phyloP scores from a whole-genome alignment of 371 early-diverging fungal species.

The Mortierella sp. region DNA sequence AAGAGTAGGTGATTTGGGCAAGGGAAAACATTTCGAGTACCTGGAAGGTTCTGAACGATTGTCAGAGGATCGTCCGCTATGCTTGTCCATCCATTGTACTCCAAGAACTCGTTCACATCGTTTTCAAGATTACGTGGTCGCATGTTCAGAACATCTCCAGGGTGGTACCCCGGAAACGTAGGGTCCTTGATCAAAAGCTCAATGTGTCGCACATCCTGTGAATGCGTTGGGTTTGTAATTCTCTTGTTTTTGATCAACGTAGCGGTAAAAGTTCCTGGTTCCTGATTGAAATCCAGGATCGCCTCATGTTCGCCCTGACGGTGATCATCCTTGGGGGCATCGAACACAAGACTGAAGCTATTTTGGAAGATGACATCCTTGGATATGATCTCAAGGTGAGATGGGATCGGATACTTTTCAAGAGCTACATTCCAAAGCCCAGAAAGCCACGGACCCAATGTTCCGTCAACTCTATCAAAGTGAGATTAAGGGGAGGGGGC shows the following conservation, averaged over 20 bases:
- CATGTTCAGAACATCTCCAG: slow-evolving; percentile 88
- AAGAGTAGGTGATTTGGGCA: too few species aligned
- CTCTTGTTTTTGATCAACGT: slow-evolving; percentile 65
- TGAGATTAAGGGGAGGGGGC: background rate
- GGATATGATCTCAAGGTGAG: slow-evolving; percentile 61
- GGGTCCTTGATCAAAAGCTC: slow-evolving; percentile 44
- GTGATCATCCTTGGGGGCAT: slow-evolving; percentile 25
- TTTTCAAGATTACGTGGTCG: slow-evolving; percentile 75
- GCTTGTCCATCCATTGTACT: slow-evolving; percentile 75
- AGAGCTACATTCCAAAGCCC: slow-evolving; percentile 76
- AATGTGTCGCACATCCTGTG: slow-evolving; percentile 91
- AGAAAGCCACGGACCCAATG: slow-evolving; percentile 85
- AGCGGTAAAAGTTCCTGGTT: slow-evolving; percentile 50
- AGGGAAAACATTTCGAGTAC: too few species aligned
- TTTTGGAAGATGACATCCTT: slow-evolving; percentile 62
- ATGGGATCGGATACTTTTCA: slow-evolving; percentile 68
- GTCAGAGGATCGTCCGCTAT: slow-evolving; percentile 73
- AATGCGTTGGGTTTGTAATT: slow-evolving; percentile 83
- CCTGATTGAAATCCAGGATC: slow-evolving; percentile 35
- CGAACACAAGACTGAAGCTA: slow-evolving; percentile 38
- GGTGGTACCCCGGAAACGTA: slow-evolving; percentile 63
- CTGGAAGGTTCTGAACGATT: slow-evolving; percentile 58
- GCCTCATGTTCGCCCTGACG: slow-evolving; percentile 39
- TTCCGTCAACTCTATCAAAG: slow-evolving; percentile 77
- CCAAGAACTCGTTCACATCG: slow-evolving; percentile 78